phyloP scores from a whole-genome alignment of 768 basidiomycete species.

The Sarcodon aspratus region DNA sequence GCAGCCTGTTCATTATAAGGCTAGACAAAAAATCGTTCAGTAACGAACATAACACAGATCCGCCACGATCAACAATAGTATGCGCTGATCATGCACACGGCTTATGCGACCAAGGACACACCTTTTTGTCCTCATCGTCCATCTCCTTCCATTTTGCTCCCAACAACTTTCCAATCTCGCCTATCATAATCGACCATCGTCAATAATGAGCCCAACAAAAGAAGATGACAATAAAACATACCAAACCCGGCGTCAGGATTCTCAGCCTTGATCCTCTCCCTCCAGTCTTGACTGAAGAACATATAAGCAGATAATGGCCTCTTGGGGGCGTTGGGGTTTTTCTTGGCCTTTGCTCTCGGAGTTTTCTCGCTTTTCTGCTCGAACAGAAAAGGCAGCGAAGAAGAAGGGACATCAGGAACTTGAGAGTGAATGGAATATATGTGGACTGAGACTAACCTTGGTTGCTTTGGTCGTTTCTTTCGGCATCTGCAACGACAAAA shows the following conservation, averaged over 20 bases:
- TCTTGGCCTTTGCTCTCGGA: constrained; percentile 44
- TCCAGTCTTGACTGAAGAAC: constrained; percentile 97
- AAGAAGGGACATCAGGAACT: constrained; percentile 4
- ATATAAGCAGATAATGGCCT: constrained; percentile 94
- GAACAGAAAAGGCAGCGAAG: neutral
- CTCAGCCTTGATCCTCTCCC: constrained; percentile 90
- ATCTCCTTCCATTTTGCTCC: constrained; percentile 98
- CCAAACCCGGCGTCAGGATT: constrained; percentile 94
- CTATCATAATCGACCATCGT: constrained; percentile 21
- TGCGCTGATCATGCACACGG: neutral
- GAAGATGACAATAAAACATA: constrained; percentile 18
- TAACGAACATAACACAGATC: neutral
- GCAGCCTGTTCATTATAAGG: constrained; percentile 84
- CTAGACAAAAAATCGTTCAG: constrained; percentile 25
- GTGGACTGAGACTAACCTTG: constrained; percentile 37
- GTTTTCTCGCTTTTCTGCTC: constrained; percentile 51
- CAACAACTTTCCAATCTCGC: constrained; percentile 89
- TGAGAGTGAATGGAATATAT: constrained; percentile 6
- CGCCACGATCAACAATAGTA: neutral
- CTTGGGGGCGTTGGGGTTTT: constrained; percentile 82
- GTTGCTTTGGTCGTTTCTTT: constrained; percentile 61
- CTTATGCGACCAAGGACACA: constrained; percentile 12
- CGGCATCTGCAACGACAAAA: constrained; percentile 50
- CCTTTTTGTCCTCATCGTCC: constrained; percentile 86
- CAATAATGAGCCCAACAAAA: neutral